Conservation (phyloP, 106 monocot genomes). For the Dendrobium officinale region DNA sequence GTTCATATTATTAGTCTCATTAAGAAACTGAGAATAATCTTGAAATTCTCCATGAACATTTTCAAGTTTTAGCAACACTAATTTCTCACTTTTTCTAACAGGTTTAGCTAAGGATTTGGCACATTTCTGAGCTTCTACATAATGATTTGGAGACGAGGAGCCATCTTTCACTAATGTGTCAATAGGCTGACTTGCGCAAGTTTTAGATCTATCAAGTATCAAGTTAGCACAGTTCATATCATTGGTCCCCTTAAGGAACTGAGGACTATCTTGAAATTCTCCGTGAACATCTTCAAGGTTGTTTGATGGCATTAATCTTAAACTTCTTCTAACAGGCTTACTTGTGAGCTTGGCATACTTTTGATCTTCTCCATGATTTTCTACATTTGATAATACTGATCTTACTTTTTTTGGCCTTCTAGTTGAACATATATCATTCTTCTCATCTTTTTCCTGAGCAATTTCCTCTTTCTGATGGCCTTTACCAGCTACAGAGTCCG, state of each 20-base stretch:
- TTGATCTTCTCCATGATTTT: not conserved
- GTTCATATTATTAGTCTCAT: not conserved
- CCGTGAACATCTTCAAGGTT: not conserved
- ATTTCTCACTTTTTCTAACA: not conserved
- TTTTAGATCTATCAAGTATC: not conserved
- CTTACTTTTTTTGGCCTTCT: not conserved
- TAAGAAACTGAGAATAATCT: not conserved
- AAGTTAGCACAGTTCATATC: not conserved
- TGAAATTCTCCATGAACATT: not conserved
- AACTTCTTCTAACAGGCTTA: slow-evolving; percentile 3
- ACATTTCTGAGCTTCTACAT: not conserved
- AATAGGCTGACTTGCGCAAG: not conserved
- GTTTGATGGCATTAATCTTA: not conserved
- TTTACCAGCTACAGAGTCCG: not conserved
- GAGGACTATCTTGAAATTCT: slow-evolving; percentile 1
- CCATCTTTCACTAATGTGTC: not conserved
- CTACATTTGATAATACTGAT: not conserved
- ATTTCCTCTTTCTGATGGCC: not conserved
- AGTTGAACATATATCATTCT: not conserved
- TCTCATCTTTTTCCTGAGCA: not conserved
- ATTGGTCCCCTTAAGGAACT: not conserved
- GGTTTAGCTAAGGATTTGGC: not conserved
- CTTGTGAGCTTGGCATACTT: not conserved
- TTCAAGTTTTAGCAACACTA: not conserved
- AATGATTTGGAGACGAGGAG: not conserved